A percentile compares a stretch with the other conserved stretches of the same genome.
phyloP scores from a whole-genome alignment of 1,284 basidiomycete genomes.

The Cryptococcus sp. region DNA sequence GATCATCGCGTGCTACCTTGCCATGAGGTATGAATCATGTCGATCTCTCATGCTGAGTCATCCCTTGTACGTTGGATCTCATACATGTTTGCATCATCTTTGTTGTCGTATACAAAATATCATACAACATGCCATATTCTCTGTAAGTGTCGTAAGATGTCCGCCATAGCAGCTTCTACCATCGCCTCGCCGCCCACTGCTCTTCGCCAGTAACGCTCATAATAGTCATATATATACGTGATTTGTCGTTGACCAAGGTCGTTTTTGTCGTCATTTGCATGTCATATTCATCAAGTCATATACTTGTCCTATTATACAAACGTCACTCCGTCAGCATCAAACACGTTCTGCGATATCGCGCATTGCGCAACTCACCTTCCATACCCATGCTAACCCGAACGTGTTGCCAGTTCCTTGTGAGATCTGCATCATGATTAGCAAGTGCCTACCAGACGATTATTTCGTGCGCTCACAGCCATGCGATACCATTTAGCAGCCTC shows the following conservation, averaged over 20 bases:
- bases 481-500: constrained; percentile 54
- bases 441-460: background rate
- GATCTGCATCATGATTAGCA: constrained; percentile 15
- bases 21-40: too few species aligned
- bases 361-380: constrained; percentile 39
- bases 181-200: too few species aligned
- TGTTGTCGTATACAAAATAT: too few species aligned
- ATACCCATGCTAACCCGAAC: constrained; percentile 52
- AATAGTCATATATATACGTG: background rate
- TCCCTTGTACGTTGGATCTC: too few species aligned
- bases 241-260: background rate
- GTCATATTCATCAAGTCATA: constrained; percentile 8
- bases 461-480: constrained; percentile 35
- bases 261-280: background rate
- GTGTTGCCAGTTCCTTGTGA: constrained; percentile 40
- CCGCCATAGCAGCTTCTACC: too few species aligned
- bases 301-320: constrained; percentile 14
- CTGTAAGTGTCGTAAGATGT: too few species aligned
- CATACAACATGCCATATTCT: too few species aligned
- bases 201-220: too few species aligned
- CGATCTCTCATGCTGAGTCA: too few species aligned
- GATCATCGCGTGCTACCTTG: too few species aligned
- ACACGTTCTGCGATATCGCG: background rate
- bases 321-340: background rate
- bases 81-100: too few species aligned